Percentiles rank a stretch among this genome's conserved stretches.
Conservation (phyloP, 768 basidiomycete species). For the Russula earlei region DNA sequence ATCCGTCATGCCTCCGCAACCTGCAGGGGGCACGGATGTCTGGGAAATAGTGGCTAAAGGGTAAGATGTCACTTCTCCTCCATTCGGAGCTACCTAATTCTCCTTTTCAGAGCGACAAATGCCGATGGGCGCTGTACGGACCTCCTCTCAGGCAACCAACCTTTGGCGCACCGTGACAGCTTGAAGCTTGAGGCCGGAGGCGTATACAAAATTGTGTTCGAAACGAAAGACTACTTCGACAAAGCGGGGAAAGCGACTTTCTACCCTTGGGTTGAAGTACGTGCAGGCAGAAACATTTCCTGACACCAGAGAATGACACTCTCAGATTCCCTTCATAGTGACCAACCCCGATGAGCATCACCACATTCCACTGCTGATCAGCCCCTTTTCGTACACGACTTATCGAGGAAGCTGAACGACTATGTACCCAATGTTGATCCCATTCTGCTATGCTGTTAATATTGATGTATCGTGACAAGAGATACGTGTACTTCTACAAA, state of each 20-base stretch:
- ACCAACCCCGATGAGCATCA: constrained; percentile 71
- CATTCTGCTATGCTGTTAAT: constrained; percentile 7
- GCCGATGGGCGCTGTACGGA: constrained; percentile 73
- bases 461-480: constrained; percentile 9
- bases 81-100: constrained; percentile 7
- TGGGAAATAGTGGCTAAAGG: constrained; percentile 51
- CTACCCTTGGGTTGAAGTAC: constrained; percentile 87
- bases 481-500: constrained; percentile 13
- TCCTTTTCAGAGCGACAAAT: constrained; percentile 52
- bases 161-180: constrained; percentile 35
- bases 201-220: constrained; percentile 79
- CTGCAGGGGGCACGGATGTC: constrained; percentile 31
- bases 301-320: not conserved
- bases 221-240: constrained; percentile 76
- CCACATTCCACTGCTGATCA: constrained; percentile 87
- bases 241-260: constrained; percentile 55
- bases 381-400: constrained; percentile 86
- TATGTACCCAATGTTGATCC: not conserved
- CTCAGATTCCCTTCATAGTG: constrained; percentile 65
- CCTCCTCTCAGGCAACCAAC: constrained; percentile 50
- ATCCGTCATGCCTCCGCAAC: constrained; percentile 29
- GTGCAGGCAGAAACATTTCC: constrained; percentile 13
- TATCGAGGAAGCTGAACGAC: constrained; percentile 71
- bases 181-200: constrained; percentile 43
- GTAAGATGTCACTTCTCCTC: constrained; percentile 31